Conservation (phyloP, 768 basidiomycete species). For the Cystofilobasidium capitatum region DNA sequence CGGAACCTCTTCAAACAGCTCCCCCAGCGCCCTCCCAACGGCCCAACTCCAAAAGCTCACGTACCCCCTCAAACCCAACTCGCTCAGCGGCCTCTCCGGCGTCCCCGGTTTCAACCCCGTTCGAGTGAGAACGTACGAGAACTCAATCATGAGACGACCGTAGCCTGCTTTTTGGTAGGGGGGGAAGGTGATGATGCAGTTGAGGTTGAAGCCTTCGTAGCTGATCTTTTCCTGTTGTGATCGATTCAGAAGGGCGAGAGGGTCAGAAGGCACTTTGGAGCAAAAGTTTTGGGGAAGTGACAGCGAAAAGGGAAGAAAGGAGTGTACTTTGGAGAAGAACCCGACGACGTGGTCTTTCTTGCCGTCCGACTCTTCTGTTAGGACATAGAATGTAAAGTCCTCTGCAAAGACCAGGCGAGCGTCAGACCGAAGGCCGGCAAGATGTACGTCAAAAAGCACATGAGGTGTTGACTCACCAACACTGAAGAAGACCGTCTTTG, state of each 20-base stretch:
- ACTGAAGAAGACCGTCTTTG: slow-evolving; percentile 35
- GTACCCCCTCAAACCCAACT: slow-evolving; percentile 83
- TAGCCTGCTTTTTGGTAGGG: slow-evolving; percentile 83
- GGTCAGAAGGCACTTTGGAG: not conserved
- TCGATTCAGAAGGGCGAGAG: not conserved
- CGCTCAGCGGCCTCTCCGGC: slow-evolving; percentile 89
- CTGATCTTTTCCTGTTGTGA: slow-evolving; percentile 80
- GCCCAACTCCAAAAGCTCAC: slow-evolving; percentile 40
- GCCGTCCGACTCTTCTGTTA: slow-evolving; percentile 67
- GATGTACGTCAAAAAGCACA: not conserved
- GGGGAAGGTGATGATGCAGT: slow-evolving; percentile 89
- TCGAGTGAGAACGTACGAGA: slow-evolving; percentile 66
- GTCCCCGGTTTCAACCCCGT: slow-evolving; percentile 49
- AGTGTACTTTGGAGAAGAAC: slow-evolving; percentile 57
- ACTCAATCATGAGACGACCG: slow-evolving; percentile 94
- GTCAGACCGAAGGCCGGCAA: not conserved
- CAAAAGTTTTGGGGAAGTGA: not conserved
- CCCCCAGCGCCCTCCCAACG: slow-evolving; percentile 30
- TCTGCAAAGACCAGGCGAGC: slow-evolving; percentile 27
- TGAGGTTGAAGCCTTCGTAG: slow-evolving; percentile 94
- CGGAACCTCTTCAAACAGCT: slow-evolving; percentile 29
- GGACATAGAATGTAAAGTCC: slow-evolving; percentile 72
- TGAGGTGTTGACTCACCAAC: not conserved
- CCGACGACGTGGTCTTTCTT: slow-evolving; percentile 70
- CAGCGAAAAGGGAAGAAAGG: not conserved